Evolutionary conservation across 1,139 yeast genomes (phyloP).

Genomic region (Insectozyma bohioensis): DNA sequence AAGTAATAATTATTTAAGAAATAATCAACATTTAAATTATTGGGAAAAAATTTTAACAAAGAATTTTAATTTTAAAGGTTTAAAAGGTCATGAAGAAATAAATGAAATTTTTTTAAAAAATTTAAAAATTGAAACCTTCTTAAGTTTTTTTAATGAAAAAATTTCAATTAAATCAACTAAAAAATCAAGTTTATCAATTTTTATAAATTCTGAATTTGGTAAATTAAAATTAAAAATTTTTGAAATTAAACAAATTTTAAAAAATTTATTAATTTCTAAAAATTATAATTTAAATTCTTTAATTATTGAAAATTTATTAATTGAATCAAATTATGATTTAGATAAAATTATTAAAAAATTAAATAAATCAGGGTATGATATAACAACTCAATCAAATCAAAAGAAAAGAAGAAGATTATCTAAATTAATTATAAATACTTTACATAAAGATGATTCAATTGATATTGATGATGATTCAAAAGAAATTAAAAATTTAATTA

Average conservation of each 20-base stretch:
- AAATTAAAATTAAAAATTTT: constrained; percentile 5
- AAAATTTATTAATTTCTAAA: constrained; percentile 4
- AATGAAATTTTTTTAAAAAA: constrained; percentile 24
- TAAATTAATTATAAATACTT: background rate
- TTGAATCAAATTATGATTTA: constrained; percentile 7
- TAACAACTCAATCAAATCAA: constrained; percentile 1
- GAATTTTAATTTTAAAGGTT: constrained; percentile 35
- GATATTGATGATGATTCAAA: constrained; percentile 1
- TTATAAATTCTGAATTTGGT: constrained; percentile 10
- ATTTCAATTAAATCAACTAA: constrained; percentile 37
- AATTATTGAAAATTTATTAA: constrained; percentile 8
- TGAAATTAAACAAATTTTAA: constrained; percentile 6
- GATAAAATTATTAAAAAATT: constrained; percentile 4
- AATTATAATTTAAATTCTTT: constrained; percentile 8
- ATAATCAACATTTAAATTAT: constrained; percentile 37
- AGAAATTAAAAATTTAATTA: constrained; percentile 1
- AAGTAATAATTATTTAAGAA: constrained; percentile 26
- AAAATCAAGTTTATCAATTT: constrained; percentile 26
- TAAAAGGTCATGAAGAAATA: constrained; percentile 33
- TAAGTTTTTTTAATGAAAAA: constrained; percentile 26
- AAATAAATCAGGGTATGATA: constrained; percentile 6
- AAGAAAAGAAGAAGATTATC: background rate
- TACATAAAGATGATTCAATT: background rate
- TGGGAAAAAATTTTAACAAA: constrained; percentile 51
- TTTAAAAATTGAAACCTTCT: constrained; percentile 28